Percentiles rank a stretch among this genome's conserved stretches.
Evolutionary conservation across 139 green algal genomes (phyloP).

Genomic region (Axilococcus clingmanii): DNA sequence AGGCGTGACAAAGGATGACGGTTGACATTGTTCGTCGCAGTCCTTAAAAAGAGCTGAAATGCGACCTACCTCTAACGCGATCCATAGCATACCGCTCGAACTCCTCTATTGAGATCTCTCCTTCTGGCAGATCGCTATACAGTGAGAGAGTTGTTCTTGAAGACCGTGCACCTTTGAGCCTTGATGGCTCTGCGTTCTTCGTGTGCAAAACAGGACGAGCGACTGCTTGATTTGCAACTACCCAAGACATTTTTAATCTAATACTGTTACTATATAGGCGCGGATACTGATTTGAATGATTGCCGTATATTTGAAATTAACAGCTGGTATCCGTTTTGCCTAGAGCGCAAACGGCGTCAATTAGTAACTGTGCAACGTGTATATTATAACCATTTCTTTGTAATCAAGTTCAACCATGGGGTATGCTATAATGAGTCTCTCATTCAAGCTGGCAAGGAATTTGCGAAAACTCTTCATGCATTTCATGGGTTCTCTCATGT

Average conservation of each 20-base stretch:
- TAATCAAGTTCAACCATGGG: no score
- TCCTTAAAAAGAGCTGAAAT: neutral
- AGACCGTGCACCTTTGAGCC: neutral
- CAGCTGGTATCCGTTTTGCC: no score
- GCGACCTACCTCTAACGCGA: slow-evolving; percentile 54
- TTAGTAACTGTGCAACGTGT: no score
- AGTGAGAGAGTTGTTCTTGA: slow-evolving; percentile 39
- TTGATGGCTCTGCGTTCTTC: neutral
- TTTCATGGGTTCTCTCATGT: no score
- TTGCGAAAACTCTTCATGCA: no score
- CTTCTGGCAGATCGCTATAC: slow-evolving; percentile 58
- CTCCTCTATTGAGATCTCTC: slow-evolving; percentile 80
- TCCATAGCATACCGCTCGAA: slow-evolving; percentile 88
- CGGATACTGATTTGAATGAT: no score
- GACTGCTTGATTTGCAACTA: slow-evolving; percentile 3
- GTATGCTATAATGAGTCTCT: no score
- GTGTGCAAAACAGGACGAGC: neutral
- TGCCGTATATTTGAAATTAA: no score
- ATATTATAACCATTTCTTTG: no score
- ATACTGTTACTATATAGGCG: neutral
- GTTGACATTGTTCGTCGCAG: neutral
- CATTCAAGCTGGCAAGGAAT: no score
- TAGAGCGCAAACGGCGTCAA: no score
- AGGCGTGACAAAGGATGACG: neutral
- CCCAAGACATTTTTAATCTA: slow-evolving; percentile 8